Conservation (phyloP, 139 green algal genomes). For the Ulvella scutata region DNA sequence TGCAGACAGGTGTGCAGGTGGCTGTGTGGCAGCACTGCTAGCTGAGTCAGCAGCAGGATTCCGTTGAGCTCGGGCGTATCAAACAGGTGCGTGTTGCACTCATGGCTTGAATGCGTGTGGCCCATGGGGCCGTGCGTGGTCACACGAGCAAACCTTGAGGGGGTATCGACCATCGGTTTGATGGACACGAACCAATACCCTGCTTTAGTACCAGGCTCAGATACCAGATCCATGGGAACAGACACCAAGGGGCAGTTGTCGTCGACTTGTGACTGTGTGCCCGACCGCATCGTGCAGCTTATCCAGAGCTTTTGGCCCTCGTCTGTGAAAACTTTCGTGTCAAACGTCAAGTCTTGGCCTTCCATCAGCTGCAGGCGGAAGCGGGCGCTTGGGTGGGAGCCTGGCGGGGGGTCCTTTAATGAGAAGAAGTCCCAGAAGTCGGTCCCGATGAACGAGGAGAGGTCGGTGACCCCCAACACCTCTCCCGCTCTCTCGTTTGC, state of each 20-base stretch:
- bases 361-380: neutral
- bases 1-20: slow-evolving; percentile 1
- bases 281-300: neutral
- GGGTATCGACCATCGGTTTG: neutral
- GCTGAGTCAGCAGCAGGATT: too few relatives aligned
- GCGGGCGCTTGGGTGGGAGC: neutral
- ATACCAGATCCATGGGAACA: neutral
- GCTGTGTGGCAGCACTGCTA: too few relatives aligned
- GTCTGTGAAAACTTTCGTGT: neutral
- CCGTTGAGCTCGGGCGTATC: too few relatives aligned
- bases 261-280: neutral
- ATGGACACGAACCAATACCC: neutral
- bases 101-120: too few relatives aligned
- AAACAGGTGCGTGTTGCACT: too few relatives aligned
- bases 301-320: neutral
- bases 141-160: too few relatives aligned
- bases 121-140: too few relatives aligned
- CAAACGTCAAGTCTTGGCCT: neutral
- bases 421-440: neutral
- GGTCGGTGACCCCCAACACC: neutral
- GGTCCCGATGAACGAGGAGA: neutral
- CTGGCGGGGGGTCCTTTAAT: neutral
- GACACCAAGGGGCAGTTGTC: slow-evolving; percentile 1
- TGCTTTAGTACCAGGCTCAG: neutral
- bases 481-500: neutral